Base-by-base conservation (phyloP, 441 rosid species). In the Adansonia rubrostipa region DNA sequence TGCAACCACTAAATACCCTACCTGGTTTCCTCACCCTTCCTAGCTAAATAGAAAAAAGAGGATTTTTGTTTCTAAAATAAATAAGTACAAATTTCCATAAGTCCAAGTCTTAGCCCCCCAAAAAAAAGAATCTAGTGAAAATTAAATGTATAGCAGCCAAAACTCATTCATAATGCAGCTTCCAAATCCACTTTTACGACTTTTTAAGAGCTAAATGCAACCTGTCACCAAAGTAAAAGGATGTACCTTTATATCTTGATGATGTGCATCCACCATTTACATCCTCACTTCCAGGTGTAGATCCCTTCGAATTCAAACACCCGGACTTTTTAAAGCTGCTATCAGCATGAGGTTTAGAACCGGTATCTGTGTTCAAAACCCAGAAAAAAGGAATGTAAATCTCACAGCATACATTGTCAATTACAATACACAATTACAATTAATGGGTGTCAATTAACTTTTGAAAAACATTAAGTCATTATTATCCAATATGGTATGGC, bases 161-260 rank as follows among this genome's bases (percentile, higher is more conserved):
- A 14, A 28, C 19, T 14, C 19, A 64, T 64, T 14, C 20, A 64
- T 36, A 6, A 10, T 33, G 10, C 56, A n/a, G 28, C 62, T 53
- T 33, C 36, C 36, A 33, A 33, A 33, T 47, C 5, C 11, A 62
- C 45, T 14, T 50, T 22, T 17, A 74, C 28, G 42, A 74, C 51
- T 1, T 48, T 51, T 50, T 47, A 22, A 24, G 24, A 69, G 36
- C 64, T 17, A 20, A 22, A 42, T 4, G 54, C 13, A 58, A 42
- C 50, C 57, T 65, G 47, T 44, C 20, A 54, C 44, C 47, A 13
- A 20, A 4, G 66, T 28, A n/a, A 75, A 51, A 58, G 74, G 6
- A 63, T 50, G 42, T 79, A 92, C 96, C 94, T 86, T 87, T 82
- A 15, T 72, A 56, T 80, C 66, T 78, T 33, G 36, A 33, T 40